Percentiles rank a stretch among this genome's conserved stretches.
phyloP scores from a whole-genome alignment of 2,329 filamentous ascomycete genomes.

The Fusarium zealandicum region DNA sequence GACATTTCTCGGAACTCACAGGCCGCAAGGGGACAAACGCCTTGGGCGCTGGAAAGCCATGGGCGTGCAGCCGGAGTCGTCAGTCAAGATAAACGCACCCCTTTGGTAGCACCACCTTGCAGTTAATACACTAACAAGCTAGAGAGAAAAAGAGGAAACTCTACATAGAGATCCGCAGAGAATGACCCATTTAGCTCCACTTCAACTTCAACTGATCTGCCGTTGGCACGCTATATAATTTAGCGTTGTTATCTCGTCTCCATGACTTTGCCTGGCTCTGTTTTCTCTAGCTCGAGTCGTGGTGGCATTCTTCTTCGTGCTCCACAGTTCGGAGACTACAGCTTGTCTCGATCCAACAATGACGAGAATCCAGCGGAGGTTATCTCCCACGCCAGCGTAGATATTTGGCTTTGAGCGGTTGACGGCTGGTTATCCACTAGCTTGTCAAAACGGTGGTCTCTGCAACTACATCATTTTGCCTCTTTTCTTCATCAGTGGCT shows the following conservation, averaged over 20 bases:
- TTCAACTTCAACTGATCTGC: slow-evolving; percentile 14
- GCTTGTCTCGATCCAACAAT: no score
- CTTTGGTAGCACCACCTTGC: no score
- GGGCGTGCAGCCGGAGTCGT: slow-evolving; percentile 34
- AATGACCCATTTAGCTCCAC: slow-evolving; percentile 9
- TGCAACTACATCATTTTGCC: no score
- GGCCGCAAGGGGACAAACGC: slow-evolving; percentile 35
- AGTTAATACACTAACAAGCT: no score
- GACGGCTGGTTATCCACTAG: no score
- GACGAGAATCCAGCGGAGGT: no score
- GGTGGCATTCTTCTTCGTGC: no score
- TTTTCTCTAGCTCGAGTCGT: slow-evolving; percentile 11
- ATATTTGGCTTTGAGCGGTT: no score
- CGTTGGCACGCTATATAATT: not conserved
- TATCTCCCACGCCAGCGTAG: no score
- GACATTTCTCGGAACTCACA: slow-evolving; percentile 29
- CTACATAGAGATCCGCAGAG: slow-evolving; percentile 22
- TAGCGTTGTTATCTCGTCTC: slow-evolving; percentile 26
- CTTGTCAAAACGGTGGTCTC: no score
- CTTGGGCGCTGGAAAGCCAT: slow-evolving; percentile 32
- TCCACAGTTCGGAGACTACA: no score
- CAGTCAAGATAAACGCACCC: slow-evolving; percentile 11
- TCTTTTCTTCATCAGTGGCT: no score
- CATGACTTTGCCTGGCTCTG: slow-evolving; percentile 5
- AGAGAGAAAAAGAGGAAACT: slow-evolving; percentile 2